Conservation (phyloP, 805 yeast species). For the Metschnikowia borealis region DNA sequence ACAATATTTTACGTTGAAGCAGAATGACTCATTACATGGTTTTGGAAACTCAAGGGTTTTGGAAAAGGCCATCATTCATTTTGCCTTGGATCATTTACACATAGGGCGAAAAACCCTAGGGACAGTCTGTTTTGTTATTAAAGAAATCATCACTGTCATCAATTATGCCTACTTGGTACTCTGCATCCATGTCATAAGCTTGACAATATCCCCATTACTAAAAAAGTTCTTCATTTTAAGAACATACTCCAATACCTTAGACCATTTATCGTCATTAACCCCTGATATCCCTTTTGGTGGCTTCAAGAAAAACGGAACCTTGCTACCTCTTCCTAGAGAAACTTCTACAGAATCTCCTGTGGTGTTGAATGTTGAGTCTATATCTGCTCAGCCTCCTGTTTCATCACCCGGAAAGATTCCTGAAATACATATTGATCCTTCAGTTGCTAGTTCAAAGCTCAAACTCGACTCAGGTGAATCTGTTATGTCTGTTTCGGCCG, state of each 20-base stretch:
- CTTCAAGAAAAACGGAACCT: conserved; percentile 9
- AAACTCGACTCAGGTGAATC: conserved; percentile 2
- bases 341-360: conserved; percentile 11
- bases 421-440: conserved; percentile 7
- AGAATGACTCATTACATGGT: not conserved
- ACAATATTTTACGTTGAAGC: not conserved
- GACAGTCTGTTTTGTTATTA: conserved; percentile 10
- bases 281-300: conserved; percentile 21
- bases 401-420: not conserved
- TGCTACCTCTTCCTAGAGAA: conserved; percentile 9
- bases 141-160: conserved; percentile 11
- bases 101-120: conserved; percentile 6
- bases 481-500: conserved; percentile 17
- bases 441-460: not conserved
- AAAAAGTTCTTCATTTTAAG: conserved; percentile 15
- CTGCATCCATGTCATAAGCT: conserved; percentile 26
- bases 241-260: conserved; percentile 21
- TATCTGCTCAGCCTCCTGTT: not conserved
- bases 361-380: conserved; percentile 15
- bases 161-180: conserved; percentile 21
- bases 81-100: conserved; percentile 3
- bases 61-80: not conserved
- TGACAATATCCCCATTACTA: conserved; percentile 19
- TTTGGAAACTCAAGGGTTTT: not conserved
- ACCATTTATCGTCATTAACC: conserved; percentile 20